Conservation (phyloP, 306 rosid genomes). For the Urtica urens region DNA sequence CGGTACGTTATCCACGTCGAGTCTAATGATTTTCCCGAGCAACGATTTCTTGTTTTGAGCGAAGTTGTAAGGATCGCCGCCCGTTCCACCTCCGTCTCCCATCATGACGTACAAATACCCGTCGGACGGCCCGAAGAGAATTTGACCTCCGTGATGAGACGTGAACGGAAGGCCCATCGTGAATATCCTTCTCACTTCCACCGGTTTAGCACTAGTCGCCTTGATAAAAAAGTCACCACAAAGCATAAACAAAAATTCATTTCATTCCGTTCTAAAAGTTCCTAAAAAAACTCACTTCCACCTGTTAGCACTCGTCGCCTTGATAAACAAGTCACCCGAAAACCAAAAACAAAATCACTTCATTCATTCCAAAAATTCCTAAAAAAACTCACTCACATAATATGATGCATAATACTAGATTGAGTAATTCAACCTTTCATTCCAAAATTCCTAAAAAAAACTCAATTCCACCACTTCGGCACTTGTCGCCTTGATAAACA, state of each 20-base stretch:
- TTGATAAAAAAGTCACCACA: slow-evolving; percentile 34
- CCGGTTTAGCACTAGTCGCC: slow-evolving; percentile 77
- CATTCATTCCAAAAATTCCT: no score
- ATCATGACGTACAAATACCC: slow-evolving; percentile 79
- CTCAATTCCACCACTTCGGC: slow-evolving; percentile 82
- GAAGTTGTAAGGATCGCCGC: slow-evolving; percentile 76
- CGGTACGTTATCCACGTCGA: slow-evolving; percentile 63
- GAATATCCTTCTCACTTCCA: slow-evolving; percentile 85
- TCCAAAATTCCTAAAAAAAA: no score
- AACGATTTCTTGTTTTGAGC: slow-evolving; percentile 90
- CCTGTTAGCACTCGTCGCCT: slow-evolving; percentile 78
- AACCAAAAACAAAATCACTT: no score
- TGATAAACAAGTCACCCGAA: slow-evolving; percentile 28
- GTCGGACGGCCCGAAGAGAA: slow-evolving; percentile 80
- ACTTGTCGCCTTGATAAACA: slow-evolving; percentile 62
- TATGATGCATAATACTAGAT: not conserved
- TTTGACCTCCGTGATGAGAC: slow-evolving; percentile 78
- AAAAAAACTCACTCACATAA: not conserved
- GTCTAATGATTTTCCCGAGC: slow-evolving; percentile 94
- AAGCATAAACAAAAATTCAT: no score
- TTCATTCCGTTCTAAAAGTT: no score
- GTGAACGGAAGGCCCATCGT: slow-evolving; percentile 87
- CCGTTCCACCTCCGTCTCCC: slow-evolving; percentile 77
- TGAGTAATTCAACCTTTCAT: no score
- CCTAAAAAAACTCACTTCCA: slow-evolving; percentile 87